These are phyloP conservation scores for Conringia planisiliqua DNA, from an alignment of 345 rosid genomes.

Conservation along the genomic window DNA sequence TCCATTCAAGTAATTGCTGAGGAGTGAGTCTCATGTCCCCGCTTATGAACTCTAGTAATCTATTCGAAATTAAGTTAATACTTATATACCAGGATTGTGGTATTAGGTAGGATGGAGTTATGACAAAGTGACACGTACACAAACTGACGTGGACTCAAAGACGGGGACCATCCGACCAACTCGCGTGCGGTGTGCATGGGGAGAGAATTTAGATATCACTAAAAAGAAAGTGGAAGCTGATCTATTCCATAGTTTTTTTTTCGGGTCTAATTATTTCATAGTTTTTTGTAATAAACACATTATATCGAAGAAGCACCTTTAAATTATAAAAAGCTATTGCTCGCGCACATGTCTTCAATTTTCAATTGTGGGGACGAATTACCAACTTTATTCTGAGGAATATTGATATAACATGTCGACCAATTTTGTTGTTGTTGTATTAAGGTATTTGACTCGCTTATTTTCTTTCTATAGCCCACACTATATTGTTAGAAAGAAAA, in stretches of 20 bases:
- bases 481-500: not conserved
- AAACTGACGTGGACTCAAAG: constrained; percentile 20
- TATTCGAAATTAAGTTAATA: not conserved
- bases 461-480: not conserved
- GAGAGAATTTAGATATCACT: not conserved
- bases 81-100: not conserved
- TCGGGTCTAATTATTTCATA: too few relatives aligned
- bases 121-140: constrained; percentile 17
- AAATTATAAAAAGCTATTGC: not conserved
- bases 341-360: constrained; percentile 17
- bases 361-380: constrained; percentile 20
- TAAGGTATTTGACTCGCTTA: not conserved
- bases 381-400: not conserved
- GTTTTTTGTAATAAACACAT: constrained; percentile 3
- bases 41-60: not conserved
- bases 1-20: not conserved
- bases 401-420: constrained; percentile 6
- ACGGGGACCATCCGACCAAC: constrained; percentile 26
- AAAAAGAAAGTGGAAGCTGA: constrained; percentile 16
- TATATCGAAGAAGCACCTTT: constrained; percentile 2
- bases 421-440: not conserved
- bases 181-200: constrained; percentile 28
- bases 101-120: constrained; percentile 12
- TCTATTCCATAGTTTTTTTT: not conserved
- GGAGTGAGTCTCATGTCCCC: not conserved